Base-by-base conservation (phyloP, 441 rosid genomes). In the Lagerstroemia fauriei region DNA sequence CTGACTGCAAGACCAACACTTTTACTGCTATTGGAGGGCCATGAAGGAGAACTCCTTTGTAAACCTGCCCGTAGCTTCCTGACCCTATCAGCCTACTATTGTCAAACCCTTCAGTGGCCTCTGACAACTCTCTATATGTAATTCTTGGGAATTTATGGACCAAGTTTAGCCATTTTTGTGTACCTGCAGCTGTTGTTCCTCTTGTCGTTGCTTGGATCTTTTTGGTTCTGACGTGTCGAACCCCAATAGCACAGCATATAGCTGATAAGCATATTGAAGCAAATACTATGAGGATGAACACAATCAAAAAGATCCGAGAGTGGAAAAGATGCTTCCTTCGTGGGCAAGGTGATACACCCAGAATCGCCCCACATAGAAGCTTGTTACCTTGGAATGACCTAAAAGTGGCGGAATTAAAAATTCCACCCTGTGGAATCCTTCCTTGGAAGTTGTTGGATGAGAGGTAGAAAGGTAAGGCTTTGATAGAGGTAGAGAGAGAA, bases 111-210 rank as follows among this genome's bases (percentile, higher is more conserved):
- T 69, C 82, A 1, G 88, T 89, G 68, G 90, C 88, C 32, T 88
- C 85, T 16, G 72, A 82, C 78, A 89, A 78, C 73, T 86, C 87
- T 73, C 75, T 89, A 75, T 91, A 87, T 14, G 95, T 88, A 71
- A 91, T 87, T 84, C 93, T 89, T 31, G 92, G 93, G 82, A 87
- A 87, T 53, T 84, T 85, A 44, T 50, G 82, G 57, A 47, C 71
- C 63, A 84, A 46, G 20, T 86, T 85, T 9, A 82, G 84, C 4
- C 83, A 59, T 38, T 27, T 61, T 25, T 57, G 81, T 3, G 20
- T 65, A 48, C 34, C 82, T 63, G 9, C n/a, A n/a, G n/a, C 59
- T 0, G 57, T 41, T 22, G 47, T n/a, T 61, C 48, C 80, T 61
- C 12, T 47, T 1, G 56, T 46, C 8, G 41, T 11, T 77, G 71